Conservation (phyloP, 83 land plant genomes). For the Larix sibirica region DNA sequence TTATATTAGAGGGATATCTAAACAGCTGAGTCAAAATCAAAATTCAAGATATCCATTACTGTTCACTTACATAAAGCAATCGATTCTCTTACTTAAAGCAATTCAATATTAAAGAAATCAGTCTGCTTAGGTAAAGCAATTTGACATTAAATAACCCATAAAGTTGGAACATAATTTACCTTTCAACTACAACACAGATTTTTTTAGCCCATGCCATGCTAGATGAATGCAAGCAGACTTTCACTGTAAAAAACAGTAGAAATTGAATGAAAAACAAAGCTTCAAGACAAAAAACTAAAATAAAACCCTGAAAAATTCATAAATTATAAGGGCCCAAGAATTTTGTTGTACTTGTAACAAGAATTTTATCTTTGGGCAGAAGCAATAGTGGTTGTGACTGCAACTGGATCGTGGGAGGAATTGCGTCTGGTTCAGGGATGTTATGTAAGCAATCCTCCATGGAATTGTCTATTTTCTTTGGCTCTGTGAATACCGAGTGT, state of each 20-base stretch:
- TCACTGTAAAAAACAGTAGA: conserved; percentile 44
- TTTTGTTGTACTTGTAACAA: not conserved
- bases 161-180: conserved; percentile 32
- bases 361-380: not conserved
- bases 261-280: not conserved
- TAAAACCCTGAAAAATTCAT: not conserved
- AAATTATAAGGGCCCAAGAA: not conserved
- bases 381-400: not conserved
- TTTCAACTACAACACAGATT: conserved; percentile 71
- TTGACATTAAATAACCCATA: not conserved
- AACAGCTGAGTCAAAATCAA: too few relatives aligned
- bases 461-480: conserved; percentile 30
- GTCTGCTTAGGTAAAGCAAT: too few relatives aligned
- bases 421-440: not conserved
- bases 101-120: too few relatives aligned
- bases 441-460: conserved; percentile 38
- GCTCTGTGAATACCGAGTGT: not conserved
- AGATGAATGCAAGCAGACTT: conserved; percentile 76
- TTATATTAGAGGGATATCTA: too few relatives aligned
- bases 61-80: too few relatives aligned
- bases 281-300: not conserved
- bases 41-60: too few relatives aligned
- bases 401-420: conserved; percentile 14
- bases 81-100: too few relatives aligned
- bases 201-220: conserved; percentile 72